These are phyloP conservation scores for Picochlorum sp. DNA, from an alignment of 139 green algal genomes.

Conservation along the genomic window DNA sequence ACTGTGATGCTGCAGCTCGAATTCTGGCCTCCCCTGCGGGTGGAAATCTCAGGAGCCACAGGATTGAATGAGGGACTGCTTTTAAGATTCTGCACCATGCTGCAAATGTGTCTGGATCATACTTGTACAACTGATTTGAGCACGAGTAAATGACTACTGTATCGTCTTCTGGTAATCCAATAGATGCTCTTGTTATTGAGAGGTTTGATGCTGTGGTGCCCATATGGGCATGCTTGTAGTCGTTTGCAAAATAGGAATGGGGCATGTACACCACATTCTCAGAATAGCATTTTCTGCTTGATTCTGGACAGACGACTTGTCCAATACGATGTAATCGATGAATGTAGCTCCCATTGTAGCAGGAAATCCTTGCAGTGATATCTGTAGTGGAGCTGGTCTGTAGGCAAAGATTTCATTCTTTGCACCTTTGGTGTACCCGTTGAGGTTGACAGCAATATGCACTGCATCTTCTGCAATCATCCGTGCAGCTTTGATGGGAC, in stretches of 20 bases:
- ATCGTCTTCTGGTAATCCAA: conserved; percentile 66
- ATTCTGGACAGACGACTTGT: conserved; percentile 55
- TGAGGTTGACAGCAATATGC: conserved; percentile 80
- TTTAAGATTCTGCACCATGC: conserved; percentile 73
- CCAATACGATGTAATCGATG: conserved; percentile 76
- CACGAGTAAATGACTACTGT: conserved; percentile 70
- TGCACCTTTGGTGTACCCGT: conserved; percentile 90
- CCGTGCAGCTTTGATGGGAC: conserved; percentile 43
- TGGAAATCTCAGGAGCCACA: conserved; percentile 90
- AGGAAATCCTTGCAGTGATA: conserved; percentile 84
- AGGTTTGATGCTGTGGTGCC: conserved; percentile 38
- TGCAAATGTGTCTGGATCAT: conserved; percentile 73
- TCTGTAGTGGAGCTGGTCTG: conserved; percentile 71
- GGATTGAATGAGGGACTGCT: conserved; percentile 58
- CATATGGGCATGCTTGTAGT: conserved; percentile 68
- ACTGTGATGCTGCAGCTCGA: conserved; percentile 26
- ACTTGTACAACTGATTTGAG: conserved; percentile 91
- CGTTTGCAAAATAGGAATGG: conserved; percentile 91
- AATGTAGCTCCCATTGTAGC: conserved; percentile 71
- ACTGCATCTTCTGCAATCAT: conserved; percentile 59
- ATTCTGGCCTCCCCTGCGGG: conserved; percentile 58
- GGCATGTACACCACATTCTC: conserved; percentile 78
- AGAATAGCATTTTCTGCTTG: conserved; percentile 64
- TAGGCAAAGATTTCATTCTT: conserved; percentile 90
- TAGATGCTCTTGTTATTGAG: conserved; percentile 19